Percentiles rank a stretch among this genome's conserved stretches.
Conservation (phyloP, 768 basidiomycete genomes). For the Rhodosporidiobolus odoratus region DNA sequence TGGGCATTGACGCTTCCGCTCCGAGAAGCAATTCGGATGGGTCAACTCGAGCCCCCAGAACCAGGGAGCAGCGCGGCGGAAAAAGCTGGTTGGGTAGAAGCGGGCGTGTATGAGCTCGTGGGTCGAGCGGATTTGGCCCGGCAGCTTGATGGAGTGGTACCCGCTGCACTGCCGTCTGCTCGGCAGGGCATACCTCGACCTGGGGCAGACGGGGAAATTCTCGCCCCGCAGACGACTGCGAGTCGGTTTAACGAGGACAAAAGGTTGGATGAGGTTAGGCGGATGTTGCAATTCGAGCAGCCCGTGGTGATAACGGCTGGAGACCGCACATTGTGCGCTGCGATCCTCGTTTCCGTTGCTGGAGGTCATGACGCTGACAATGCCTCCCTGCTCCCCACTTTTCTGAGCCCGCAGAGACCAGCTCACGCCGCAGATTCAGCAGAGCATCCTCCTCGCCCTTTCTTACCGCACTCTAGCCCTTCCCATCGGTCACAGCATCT, state of each 20-base stretch:
- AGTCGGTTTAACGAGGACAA: slow-evolving; percentile 79
- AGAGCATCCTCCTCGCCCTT: slow-evolving; percentile 69
- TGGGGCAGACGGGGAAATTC: background rate
- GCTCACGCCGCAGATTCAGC: slow-evolving; percentile 79
- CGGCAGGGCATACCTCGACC: too few relatives aligned
- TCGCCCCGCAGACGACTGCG: slow-evolving; percentile 12
- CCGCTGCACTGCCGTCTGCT: too few relatives aligned
- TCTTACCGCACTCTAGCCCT: slow-evolving; percentile 84
- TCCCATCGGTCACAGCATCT: slow-evolving; percentile 82
- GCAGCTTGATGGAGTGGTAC: slow-evolving; percentile 1
- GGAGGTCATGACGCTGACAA: background rate
- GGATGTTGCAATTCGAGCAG: slow-evolving; percentile 77
- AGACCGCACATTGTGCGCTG: slow-evolving; percentile 63
- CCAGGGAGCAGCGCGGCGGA: background rate
- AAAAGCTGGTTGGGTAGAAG: slow-evolving; percentile 59
- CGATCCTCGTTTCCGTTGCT: background rate
- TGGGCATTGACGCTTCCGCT: slow-evolving; percentile 56
- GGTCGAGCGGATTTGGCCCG: slow-evolving; percentile 68
- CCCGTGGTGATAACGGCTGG: slow-evolving; percentile 63
- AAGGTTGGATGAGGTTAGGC: slow-evolving; percentile 80
- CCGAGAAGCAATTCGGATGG: slow-evolving; percentile 74
- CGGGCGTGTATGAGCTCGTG: slow-evolving; percentile 59
- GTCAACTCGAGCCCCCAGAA: slow-evolving; percentile 68
- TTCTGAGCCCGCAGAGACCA: slow-evolving; percentile 60
- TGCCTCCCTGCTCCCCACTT: background rate